phyloP scores from a whole-genome alignment of 495 filamentous ascomycete species.

The Daldinia bambusicola region DNA sequence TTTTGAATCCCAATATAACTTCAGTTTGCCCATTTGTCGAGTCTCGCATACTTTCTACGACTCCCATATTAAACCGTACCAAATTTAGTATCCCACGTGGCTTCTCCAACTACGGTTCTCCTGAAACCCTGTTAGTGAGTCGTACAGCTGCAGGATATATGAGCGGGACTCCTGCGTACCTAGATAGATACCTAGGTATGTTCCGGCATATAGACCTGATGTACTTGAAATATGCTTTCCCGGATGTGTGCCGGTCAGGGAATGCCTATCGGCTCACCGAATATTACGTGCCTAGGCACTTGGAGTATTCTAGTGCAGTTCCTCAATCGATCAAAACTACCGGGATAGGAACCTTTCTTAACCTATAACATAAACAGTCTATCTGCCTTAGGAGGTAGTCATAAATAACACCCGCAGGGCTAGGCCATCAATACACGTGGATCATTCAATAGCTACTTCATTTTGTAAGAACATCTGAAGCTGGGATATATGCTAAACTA shows the following conservation, averaged over 20 bases:
- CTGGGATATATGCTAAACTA: background rate
- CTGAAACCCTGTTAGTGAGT: conserved; percentile 7
- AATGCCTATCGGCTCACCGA: background rate
- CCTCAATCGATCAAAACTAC: background rate
- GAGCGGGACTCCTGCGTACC: conserved; percentile 10
- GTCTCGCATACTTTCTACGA: background rate
- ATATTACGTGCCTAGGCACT: background rate
- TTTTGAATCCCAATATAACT: conserved; percentile 11
- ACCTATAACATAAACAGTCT: too few relatives aligned
- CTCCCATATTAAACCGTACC: conserved; percentile 28
- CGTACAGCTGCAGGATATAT: conserved; percentile 8
- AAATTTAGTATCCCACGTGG: conserved; percentile 39
- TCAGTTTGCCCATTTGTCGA: conserved; percentile 1
- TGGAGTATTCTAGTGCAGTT: conserved; percentile 14
- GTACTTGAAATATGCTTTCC: conserved; percentile 9
- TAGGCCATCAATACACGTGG: background rate
- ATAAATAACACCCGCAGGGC: background rate
- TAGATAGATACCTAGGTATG: conserved; percentile 6
- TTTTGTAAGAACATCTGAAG: background rate
- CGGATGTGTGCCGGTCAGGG: background rate
- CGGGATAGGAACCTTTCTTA: background rate
- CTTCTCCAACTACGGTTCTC: conserved; percentile 9
- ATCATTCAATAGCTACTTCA: background rate
- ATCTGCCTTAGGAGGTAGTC: too few relatives aligned
- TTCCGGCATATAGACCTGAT: conserved; percentile 15